Percentiles rank a stretch among this genome's conserved stretches.
phyloP scores from a whole-genome alignment of 73 alveolate species.

The Paramecium sexaurelia region DNA sequence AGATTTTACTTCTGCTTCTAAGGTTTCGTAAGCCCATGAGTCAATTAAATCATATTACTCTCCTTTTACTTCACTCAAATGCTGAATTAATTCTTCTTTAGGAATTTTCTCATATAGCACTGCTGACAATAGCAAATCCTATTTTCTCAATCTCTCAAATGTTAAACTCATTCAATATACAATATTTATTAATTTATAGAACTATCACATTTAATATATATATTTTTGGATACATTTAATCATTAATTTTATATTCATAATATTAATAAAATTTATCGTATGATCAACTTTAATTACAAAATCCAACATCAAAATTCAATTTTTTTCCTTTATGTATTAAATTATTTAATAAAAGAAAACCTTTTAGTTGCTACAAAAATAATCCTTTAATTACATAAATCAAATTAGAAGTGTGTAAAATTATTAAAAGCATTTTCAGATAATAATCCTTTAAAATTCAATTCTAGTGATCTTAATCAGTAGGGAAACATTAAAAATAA shows the following conservation, averaged over 20 bases:
- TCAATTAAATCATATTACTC: constrained; percentile 21
- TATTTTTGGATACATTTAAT: neutral
- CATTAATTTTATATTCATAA: neutral
- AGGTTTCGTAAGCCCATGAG: neutral
- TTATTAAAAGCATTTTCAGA: neutral
- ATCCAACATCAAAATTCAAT: no score
- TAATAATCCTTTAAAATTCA: neutral
- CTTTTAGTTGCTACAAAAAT: no score
- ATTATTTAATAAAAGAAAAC: neutral
- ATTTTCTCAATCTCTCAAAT: neutral
- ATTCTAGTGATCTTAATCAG: neutral
- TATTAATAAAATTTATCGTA: no score
- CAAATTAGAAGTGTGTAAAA: neutral
- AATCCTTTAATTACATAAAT: no score
- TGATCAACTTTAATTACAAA: no score
- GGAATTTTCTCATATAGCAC: neutral
- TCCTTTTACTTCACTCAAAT: neutral
- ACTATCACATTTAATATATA: neutral
- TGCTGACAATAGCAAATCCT: neutral
- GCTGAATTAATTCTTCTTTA: neutral
- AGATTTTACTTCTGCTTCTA: neutral
- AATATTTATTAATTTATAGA: neutral
- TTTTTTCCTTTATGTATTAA: no score
- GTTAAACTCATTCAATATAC: constrained; percentile 37
- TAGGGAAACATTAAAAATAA: neutral